Percentiles rank a stretch among this genome's conserved stretches.
These are phyloP conservation scores for Triticum monococcum DNA, from an alignment of 176 grass and related monocot genomes.

Conservation along the genomic window DNA sequence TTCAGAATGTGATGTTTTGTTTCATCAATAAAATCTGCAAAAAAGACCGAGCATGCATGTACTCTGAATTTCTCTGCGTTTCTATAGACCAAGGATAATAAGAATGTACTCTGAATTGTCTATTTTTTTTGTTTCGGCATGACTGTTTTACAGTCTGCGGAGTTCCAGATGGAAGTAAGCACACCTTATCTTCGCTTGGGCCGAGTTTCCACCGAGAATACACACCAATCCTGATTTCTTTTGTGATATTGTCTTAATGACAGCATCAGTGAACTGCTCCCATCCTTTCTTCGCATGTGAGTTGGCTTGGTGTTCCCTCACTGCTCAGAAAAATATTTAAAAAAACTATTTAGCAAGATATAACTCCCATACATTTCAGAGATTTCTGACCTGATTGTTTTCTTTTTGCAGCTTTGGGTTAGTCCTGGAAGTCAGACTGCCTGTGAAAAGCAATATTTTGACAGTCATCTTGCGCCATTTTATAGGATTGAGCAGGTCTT, in stretches of 20 bases:
- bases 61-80: background rate
- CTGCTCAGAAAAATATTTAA: slow-evolving; percentile 26
- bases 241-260: slow-evolving; percentile 80
- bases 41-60: slow-evolving; percentile 47
- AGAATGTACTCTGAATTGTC: no score
- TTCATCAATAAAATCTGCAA: slow-evolving; percentile 78
- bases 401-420: slow-evolving; percentile 83
- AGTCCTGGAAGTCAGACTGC: slow-evolving; percentile 68
- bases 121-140: background rate
- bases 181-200: slow-evolving; percentile 81
- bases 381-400: slow-evolving; percentile 2
- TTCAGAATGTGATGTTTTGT: slow-evolving; percentile 83
- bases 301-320: slow-evolving; percentile 85
- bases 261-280: slow-evolving; percentile 89
- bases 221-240: slow-evolving; percentile 85
- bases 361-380: background rate
- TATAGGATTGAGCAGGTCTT: slow-evolving; percentile 93
- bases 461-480: slow-evolving; percentile 88
- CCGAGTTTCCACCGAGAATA: slow-evolving; percentile 96
- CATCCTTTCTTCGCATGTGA: slow-evolving; percentile 96
- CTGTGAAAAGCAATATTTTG: slow-evolving; percentile 89
- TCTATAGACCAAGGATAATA: slow-evolving; percentile 52
- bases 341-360: no score
- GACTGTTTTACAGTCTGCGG: background rate
- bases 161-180: slow-evolving; percentile 12